phyloP scores from a whole-genome alignment of 257 asterid species.

The Fraxinus cuspidata region DNA sequence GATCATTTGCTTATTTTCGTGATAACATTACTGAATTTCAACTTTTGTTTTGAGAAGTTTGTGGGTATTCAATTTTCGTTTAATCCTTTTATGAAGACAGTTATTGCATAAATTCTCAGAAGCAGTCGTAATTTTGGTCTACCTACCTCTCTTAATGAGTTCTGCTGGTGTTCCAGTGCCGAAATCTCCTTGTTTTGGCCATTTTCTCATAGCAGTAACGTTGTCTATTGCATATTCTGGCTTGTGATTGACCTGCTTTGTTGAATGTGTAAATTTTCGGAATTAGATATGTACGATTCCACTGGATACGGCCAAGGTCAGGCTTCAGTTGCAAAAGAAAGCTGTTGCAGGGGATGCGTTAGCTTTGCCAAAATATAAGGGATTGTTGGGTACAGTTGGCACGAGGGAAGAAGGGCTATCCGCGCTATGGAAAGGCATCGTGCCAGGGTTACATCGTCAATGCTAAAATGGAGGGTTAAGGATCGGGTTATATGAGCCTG shows the following conservation, averaged over 20 bases:
- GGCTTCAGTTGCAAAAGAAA: constrained; percentile 93
- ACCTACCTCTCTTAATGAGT: no score
- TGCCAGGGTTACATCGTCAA: constrained; percentile 97
- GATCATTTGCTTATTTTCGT: background rate
- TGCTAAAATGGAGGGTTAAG: constrained; percentile 87
- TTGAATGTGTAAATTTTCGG: constrained; percentile 6
- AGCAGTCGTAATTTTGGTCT: no score
- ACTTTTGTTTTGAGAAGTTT: no score
- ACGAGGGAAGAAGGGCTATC: constrained; percentile 86
- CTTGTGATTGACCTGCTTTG: background rate
- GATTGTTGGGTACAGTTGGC: constrained; percentile 88
- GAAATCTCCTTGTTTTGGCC: background rate
- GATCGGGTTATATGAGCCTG: constrained; percentile 93
- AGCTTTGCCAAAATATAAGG: constrained; percentile 77
- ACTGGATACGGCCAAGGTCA: constrained; percentile 92
- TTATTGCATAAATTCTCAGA: no score
- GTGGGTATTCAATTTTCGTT: no score
- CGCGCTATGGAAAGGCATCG: constrained; percentile 90
- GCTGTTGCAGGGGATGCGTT: constrained; percentile 65
- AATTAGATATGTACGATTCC: constrained; percentile 74
- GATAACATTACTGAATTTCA: background rate
- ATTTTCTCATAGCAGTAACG: background rate
- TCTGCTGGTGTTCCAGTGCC: background rate
- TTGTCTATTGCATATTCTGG: background rate
- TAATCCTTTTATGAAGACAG: no score